Percentiles rank a stretch among this genome's conserved stretches.
phyloP scores from a whole-genome alignment of 2,329 filamentous ascomycete genomes.

The Daldinia eschscholtzii region DNA sequence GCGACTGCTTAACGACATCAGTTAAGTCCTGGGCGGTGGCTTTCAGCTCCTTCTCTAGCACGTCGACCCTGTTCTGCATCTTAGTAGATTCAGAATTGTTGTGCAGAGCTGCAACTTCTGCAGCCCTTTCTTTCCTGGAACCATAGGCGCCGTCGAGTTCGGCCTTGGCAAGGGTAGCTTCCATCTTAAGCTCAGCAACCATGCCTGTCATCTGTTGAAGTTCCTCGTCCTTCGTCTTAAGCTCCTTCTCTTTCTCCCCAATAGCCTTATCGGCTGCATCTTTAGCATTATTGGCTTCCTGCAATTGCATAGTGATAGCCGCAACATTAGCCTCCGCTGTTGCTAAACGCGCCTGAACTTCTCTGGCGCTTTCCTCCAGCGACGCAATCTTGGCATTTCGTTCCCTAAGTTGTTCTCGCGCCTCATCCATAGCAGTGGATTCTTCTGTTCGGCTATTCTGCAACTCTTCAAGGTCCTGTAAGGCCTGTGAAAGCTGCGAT shows the following conservation, averaged over 20 bases:
- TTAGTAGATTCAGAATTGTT: conserved; percentile 58
- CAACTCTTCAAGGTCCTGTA: conserved; percentile 61
- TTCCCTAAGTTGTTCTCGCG: conserved; percentile 58
- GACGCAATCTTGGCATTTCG: conserved; percentile 59
- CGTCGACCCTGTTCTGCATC: conserved; percentile 59
- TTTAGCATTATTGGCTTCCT: conserved; percentile 51
- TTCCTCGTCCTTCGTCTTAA: conserved; percentile 56
- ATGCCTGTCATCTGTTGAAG: conserved; percentile 59
- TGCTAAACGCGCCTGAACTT: conserved; percentile 55
- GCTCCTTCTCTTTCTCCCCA: conserved; percentile 56
- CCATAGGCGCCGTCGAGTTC: conserved; percentile 74
- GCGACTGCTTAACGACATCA: conserved; percentile 52
- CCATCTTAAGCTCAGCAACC: conserved; percentile 71
- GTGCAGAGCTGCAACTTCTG: conserved; percentile 66
- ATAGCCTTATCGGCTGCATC: conserved; percentile 49
- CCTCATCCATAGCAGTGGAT: conserved; percentile 53
- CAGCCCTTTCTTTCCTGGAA: conserved; percentile 69
- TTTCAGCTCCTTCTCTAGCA: conserved; percentile 76
- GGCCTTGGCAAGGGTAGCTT: conserved; percentile 70
- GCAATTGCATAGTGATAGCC: conserved; percentile 55
- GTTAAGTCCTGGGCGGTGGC: conserved; percentile 54
- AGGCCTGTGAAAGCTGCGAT: conserved; percentile 62
- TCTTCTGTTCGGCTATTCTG: conserved; percentile 53
- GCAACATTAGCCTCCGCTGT: conserved; percentile 56
- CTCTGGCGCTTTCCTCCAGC: conserved; percentile 59